phyloP scores from a whole-genome alignment of 1,139 yeast genomes.

The Taiozyma sp. region DNA sequence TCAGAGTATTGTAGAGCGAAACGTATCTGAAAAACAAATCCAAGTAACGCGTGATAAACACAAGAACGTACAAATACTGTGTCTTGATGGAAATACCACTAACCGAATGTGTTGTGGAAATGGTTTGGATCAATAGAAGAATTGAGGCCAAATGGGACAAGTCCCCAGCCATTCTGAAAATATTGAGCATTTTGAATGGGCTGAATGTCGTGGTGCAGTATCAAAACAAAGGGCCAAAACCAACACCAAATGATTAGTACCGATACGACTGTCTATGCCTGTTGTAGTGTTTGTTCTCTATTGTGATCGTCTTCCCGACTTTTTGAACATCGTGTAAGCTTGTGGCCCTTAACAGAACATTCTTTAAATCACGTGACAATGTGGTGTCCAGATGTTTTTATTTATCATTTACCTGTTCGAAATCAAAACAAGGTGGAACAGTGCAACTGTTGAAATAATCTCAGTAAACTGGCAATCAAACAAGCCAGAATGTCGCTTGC shows the following conservation, averaged over 20 bases:
- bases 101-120: slow-evolving; percentile 60
- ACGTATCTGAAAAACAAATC: slow-evolving; percentile 40
- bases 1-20: slow-evolving; percentile 70
- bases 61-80: slow-evolving; percentile 73
- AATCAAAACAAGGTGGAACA: too few relatives aligned
- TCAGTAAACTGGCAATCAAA: too few relatives aligned
- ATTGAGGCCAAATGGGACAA: slow-evolving; percentile 80
- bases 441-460: too few relatives aligned
- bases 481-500: slow-evolving; percentile 7
- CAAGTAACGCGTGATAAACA: slow-evolving; percentile 75
- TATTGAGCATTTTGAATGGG: slow-evolving; percentile 29
- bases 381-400: too few relatives aligned
- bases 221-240: too few relatives aligned
- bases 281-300: too few relatives aligned
- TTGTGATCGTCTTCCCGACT: neutral
- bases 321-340: neutral
- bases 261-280: neutral
- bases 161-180: slow-evolving; percentile 61
- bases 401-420: too few relatives aligned
- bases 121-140: slow-evolving; percentile 67
- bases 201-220: neutral
- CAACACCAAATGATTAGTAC: too few relatives aligned
- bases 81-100: slow-evolving; percentile 89
- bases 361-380: too few relatives aligned
- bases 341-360: neutral